Evolutionary conservation across 805 yeast species (phyloP).

Genomic region (Debaryomyces hansenii): DNA sequence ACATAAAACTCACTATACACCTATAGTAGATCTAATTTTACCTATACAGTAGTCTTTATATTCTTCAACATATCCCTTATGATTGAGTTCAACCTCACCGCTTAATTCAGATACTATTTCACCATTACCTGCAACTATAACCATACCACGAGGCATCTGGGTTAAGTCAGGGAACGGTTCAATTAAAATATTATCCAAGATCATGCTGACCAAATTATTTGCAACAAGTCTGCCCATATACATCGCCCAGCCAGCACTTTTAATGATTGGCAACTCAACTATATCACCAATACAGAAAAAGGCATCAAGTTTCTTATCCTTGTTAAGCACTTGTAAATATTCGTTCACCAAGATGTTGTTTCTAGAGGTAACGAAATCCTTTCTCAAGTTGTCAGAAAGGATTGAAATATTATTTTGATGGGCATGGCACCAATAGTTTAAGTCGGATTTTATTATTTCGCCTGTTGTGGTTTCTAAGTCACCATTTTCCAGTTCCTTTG

Average conservation of each 20-base stretch:
- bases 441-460: slow-evolving; percentile 23
- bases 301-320: slow-evolving; percentile 17
- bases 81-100: slow-evolving; percentile 34
- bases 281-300: slow-evolving; percentile 41
- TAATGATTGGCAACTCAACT: slow-evolving; percentile 39
- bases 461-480: slow-evolving; percentile 29
- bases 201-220: slow-evolving; percentile 30
- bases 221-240: slow-evolving; percentile 42
- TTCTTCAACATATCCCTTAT: slow-evolving; percentile 33
- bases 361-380: slow-evolving; percentile 22
- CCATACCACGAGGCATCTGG: slow-evolving; percentile 42
- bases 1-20: not conserved
- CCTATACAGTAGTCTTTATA: slow-evolving; percentile 44
- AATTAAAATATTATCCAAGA: slow-evolving; percentile 27
- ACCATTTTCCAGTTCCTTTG: slow-evolving; percentile 23
- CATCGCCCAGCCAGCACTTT: slow-evolving; percentile 48
- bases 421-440: slow-evolving; percentile 38
- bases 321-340: slow-evolving; percentile 31
- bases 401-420: slow-evolving; percentile 33
- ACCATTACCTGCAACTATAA: slow-evolving; percentile 38
- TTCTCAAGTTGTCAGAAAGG: slow-evolving; percentile 18
- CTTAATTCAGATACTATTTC: slow-evolving; percentile 37
- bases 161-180: slow-evolving; percentile 34
- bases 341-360: slow-evolving; percentile 36
- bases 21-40: slow-evolving; percentile 34